Base-by-base conservation (phyloP, 2,329 filamentous ascomycete species). In the Eutypa lata region DNA sequence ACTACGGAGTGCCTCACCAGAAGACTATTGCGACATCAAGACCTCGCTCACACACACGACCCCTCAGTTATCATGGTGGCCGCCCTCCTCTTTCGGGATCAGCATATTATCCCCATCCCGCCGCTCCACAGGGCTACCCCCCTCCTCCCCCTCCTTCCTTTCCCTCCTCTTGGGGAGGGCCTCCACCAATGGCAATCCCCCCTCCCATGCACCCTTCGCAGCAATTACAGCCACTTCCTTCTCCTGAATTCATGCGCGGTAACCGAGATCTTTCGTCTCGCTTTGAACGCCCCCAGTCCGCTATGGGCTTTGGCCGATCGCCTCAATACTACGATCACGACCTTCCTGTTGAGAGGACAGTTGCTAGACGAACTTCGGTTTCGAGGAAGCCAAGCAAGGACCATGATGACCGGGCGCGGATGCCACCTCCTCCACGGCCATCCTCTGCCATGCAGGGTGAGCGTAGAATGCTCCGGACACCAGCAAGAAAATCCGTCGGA, bases 391-490 rank as follows among this genome's bases (percentile, higher is more conserved):
- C 43, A 35, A 58, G 62, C 57, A 76, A 72, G 51, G 63, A 69
- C 7, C 71, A 76, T 0, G 74, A 79, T 1, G 77, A 79, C 49
- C 71, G 74, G 31, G 67, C 61, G 48, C 68, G 71, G 28, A 80
- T 81, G 78, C 79, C 80, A 21, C 78, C 79, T 11, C 78, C 78
- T 3, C 65, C 68, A 10, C 68, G 76, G 14, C 74, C 72, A 8
- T 63, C 61, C 47, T 68, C 64, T 45, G 69, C 64, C 33, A 67
- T 63, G 31, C 71, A 61, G 46, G 65, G 53, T 53, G 61, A 61
- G 50, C 66, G 57, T 54, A 62, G 66, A 43, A 58, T 65, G 28
- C 65, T 67, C 49, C 64, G 62, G 10, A 64, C 69, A 3, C 64
- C 67, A n/a, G 61, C 62, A 26, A 61, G 61, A 42, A 68, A 68